Base-by-base conservation (phyloP, 2,329 filamentous ascomycete genomes). In the Rhynchosporium agropyri region DNA sequence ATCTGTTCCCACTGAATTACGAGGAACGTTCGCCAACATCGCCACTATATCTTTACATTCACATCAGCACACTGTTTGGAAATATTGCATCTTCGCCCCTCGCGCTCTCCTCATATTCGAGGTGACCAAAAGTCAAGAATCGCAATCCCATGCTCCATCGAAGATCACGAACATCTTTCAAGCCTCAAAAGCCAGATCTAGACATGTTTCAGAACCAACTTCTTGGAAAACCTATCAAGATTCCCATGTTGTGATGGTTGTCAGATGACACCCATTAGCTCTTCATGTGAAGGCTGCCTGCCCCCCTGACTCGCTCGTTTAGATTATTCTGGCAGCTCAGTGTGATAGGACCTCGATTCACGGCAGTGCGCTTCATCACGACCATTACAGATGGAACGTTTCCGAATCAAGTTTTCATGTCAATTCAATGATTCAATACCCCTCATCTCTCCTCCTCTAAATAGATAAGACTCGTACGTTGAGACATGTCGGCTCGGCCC, bases 231-330 rank as follows among this genome's bases (percentile, higher is more conserved):
- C 20, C 20, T 36, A 51, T 51, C 49, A 51, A 38, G 49, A 51
- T 36, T 51, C 31, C 49, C 49, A 51, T 51, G 15, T 51, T 33
- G 5, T 8, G 12, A 51, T 9, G 49, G 49, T 9, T 51, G 49
- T 51, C 49, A 51, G 49, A 51, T 51, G 49, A 50, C 36, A 29
- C 15, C 5, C 29, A 4, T 38, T 51, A 51, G 49, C 49, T 9
- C 38, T 51, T 51, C 49, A 51, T 51, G 49, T 51, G 49, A 51
- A 51, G 38, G 49, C 49, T 36, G 20, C 20, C 20, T 20, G 20
- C 20, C 31, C 49, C 49, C 49, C 49, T 51, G 49, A 51, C 49
- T 51, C 49, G 49, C 49, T 51, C 49, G 49, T 51, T 51, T 51
- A 38, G 48, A 29, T 50, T 50, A 29, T 50, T 29, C 33, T 15